Conservation (phyloP, 1,284 basidiomycete species). For the Tilletia walkeri region DNA sequence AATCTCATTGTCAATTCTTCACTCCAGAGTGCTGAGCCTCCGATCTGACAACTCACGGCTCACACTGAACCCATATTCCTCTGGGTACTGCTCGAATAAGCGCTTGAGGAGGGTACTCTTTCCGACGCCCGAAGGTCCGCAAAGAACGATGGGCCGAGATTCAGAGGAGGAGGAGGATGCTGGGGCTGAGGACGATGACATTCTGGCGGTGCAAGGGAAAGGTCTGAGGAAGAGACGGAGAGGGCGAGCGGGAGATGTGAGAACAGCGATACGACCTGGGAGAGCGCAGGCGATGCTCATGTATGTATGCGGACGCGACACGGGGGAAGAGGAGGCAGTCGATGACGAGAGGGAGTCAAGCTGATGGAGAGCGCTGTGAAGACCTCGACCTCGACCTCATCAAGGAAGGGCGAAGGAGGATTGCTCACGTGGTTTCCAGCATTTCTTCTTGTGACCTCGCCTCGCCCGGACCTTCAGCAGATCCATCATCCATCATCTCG, state of each 20-base stretch:
- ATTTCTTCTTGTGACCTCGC: too few relatives aligned
- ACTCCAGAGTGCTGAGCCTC: neutral
- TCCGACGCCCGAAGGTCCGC: slow-evolving; percentile 85
- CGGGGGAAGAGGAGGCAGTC: too few relatives aligned
- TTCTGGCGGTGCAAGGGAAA: neutral
- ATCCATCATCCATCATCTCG: too few relatives aligned
- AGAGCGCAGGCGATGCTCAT: too few relatives aligned
- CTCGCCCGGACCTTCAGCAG: too few relatives aligned
- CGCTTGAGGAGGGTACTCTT: slow-evolving; percentile 86
- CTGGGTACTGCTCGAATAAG: slow-evolving; percentile 78
- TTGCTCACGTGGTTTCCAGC: too few relatives aligned
- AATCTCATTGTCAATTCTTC: neutral
- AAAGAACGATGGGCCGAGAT: slow-evolving; percentile 68
- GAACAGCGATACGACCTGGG: neutral
- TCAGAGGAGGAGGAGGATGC: neutral
- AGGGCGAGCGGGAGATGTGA: neutral
- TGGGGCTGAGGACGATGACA: neutral
- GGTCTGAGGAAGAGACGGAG: neutral
- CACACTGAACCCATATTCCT: slow-evolving; percentile 83
- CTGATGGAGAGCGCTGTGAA: too few relatives aligned
- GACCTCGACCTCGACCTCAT: too few relatives aligned
- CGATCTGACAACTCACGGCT: slow-evolving; percentile 68
- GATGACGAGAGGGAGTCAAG: too few relatives aligned
- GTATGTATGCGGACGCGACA: too few relatives aligned
- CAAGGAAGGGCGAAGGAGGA: too few relatives aligned